phyloP scores from a whole-genome alignment of 2,329 filamentous ascomycete genomes.

The Clonostachys rosea region DNA sequence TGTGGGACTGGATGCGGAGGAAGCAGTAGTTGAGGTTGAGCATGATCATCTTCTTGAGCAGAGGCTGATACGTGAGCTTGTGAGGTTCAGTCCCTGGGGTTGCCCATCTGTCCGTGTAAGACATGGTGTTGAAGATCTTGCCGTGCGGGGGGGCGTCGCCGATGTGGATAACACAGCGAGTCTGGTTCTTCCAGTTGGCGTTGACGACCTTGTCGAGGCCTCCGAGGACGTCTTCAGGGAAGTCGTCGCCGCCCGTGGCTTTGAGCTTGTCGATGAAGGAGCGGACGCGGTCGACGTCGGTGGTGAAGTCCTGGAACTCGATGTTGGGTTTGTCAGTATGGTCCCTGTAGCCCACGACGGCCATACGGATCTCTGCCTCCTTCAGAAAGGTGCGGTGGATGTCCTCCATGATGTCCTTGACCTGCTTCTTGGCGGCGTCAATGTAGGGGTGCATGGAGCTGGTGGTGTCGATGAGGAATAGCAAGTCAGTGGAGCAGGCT shows the following conservation, averaged over 20 bases:
- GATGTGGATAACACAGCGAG: constrained; percentile 13
- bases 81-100: background rate
- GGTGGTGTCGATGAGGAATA: constrained; percentile 30
- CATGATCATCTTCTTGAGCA: background rate
- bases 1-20: background rate
- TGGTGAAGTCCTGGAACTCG: background rate
- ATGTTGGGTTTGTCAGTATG: constrained; percentile 9
- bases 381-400: constrained; percentile 21
- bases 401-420: constrained; percentile 22
- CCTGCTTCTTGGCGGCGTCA: constrained; percentile 23
- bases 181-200: constrained; percentile 22
- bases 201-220: constrained; percentile 21
- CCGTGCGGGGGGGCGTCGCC: constrained; percentile 8
- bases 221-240: constrained; percentile 27
- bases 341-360: constrained; percentile 28
- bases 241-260: constrained; percentile 17
- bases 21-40: background rate
- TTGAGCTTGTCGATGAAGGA: background rate
- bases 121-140: background rate
- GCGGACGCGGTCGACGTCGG: background rate
- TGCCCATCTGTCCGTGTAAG: background rate
- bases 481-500: constrained; percentile 24
- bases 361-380: constrained; percentile 24
- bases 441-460: constrained; percentile 23
- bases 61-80: background rate